Base-by-base conservation (phyloP, 2,329 filamentous ascomycete species). In the Capronia coronata region DNA sequence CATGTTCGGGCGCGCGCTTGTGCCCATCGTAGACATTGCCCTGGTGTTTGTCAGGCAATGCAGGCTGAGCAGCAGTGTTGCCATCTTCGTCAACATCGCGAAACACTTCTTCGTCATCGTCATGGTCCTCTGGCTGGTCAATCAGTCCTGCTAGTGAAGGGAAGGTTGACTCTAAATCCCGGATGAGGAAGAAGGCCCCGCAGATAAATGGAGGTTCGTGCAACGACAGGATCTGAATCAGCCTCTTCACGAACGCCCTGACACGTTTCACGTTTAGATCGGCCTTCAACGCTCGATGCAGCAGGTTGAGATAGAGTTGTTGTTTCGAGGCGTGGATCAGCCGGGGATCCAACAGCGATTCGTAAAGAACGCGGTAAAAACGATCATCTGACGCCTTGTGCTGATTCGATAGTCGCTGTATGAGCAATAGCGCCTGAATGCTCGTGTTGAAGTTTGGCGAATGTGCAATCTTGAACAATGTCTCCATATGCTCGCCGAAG, bases 391-490 rank as follows among this genome's bases (percentile, higher is more conserved):
- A 84, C 46, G 91, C 75, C 61, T 90, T 84, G 65, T 93, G 88
- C 2, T 83, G 80, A 1, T 82, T 75, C 0, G 89, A 87, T 22
- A 98, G 78, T 66, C 97, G 93, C 65, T 97, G 93, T 58, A 98
- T 94, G 41, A 98, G 75, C 71, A 95, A 85, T 57, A 98, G 78
- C 27, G 93, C 91, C 68, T 98, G 93, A 30, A 98, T 87, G 64
- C 89, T 93, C 1, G 93, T 98, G 71, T 97, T 98, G 77, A 98
- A 97, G 68, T 98, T 98, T 49, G 91, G 88, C 1, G 91, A 97
- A 69, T 98, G 93, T 0, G 93, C 94, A 62, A 98, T 93, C 61
- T 82, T 84, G 77, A 96, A 98, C 21, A 98, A 77, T 2, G 91
- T 96, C 64, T 97, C 86, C 49, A 98, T 79, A 63, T 98, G 91